A percentile compares a stretch with the other conserved stretches of the same genome.
These are phyloP conservation scores for Erythrophleum fordii DNA, from an alignment of 306 rosid species.

Conservation along the genomic window DNA sequence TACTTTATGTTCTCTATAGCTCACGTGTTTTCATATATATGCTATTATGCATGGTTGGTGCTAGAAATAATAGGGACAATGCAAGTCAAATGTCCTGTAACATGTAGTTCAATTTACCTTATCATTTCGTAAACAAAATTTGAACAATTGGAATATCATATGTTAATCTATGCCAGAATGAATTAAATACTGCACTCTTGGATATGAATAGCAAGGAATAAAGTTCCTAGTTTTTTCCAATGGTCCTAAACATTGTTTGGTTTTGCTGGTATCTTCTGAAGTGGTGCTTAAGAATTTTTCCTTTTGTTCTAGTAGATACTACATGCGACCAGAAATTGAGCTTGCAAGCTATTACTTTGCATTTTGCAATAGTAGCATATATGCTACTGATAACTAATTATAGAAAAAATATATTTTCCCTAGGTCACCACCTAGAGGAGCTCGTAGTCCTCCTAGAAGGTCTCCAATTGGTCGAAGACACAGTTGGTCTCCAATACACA, in stretches of 20 bases:
- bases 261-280: not conserved
- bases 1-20: not conserved
- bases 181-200: not conserved
- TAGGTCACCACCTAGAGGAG: conserved; percentile 83
- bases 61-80: not conserved
- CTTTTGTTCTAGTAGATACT: not conserved
- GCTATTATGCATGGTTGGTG: not conserved
- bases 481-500: conserved; percentile 83
- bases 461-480: conserved; percentile 82
- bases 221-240: not conserved
- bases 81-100: not conserved
- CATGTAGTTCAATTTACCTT: not conserved
- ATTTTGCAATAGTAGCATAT: not conserved
- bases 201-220: not conserved
- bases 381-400: conserved; percentile 25
- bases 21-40: not conserved
- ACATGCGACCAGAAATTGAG: not conserved
- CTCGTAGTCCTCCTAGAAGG: conserved; percentile 95
- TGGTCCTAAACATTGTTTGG: not conserved
- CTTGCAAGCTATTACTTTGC: not conserved
- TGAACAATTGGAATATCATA: not conserved
- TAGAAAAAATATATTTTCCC: conserved; percentile 28
- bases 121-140: no score
- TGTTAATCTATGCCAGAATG: not conserved
- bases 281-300: not conserved